phyloP scores from a whole-genome alignment of 1,284 basidiomycete genomes.

The Ceratobasidium sp. region DNA sequence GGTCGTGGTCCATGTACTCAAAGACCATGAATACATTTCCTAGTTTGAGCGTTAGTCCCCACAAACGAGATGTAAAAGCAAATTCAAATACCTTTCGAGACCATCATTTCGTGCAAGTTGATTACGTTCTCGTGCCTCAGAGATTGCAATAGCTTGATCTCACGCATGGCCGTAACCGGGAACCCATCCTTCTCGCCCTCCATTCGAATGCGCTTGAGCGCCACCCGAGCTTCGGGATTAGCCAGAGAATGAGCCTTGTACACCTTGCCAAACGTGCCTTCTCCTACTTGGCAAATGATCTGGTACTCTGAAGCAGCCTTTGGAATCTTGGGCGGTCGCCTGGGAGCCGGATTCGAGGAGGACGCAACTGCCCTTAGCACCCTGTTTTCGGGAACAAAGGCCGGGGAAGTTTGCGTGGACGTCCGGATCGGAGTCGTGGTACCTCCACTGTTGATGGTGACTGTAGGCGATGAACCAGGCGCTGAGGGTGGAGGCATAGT shows the following conservation, averaged over 20 bases:
- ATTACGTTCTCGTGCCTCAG: constrained; percentile 90
- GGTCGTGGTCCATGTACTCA: constrained; percentile 99
- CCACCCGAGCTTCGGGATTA: constrained; percentile 76
- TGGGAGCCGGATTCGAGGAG: neutral
- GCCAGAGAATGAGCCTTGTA: constrained; percentile 91
- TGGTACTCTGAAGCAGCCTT: constrained; percentile 73
- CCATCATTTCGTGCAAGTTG: constrained; percentile 95
- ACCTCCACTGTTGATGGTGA: neutral
- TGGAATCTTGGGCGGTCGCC: neutral
- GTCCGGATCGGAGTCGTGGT: neutral
- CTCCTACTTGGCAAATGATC: constrained; percentile 92
- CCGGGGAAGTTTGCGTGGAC: constrained; percentile 1
- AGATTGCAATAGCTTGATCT: constrained; percentile 96
- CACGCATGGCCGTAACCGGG: constrained; percentile 97
- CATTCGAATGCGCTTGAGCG: constrained; percentile 97
- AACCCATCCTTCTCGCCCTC: constrained; percentile 97
- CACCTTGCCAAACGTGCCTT: constrained; percentile 99
- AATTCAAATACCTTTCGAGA: constrained; percentile 76
- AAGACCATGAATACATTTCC: constrained; percentile 99
- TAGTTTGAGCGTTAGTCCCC: constrained; percentile 49
- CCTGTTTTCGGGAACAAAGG: constrained; percentile 15
- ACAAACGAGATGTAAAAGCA: constrained; percentile 40
- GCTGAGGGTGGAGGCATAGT: constrained; percentile 29
- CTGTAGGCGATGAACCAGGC: neutral
- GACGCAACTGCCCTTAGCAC: neutral